Conservation (phyloP, 495 filamentous ascomycete species). For the Hyphodiscus hymeniophilus region DNA sequence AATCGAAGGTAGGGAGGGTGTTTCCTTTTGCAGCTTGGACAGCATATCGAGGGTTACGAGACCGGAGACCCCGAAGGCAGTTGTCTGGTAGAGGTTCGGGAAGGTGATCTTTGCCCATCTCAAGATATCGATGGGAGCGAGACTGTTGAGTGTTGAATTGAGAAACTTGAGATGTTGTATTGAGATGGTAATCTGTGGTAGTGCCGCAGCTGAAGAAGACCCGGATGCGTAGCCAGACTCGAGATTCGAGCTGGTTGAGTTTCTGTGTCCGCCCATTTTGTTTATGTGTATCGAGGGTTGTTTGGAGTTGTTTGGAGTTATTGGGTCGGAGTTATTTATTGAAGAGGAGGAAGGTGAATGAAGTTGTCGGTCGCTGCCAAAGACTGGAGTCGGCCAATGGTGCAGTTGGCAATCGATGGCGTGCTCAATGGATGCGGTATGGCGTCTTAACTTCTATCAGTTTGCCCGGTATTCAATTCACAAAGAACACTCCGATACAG, state of each 20-base stretch:
- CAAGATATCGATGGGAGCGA: constrained; percentile 72
- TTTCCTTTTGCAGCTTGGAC: constrained; percentile 68
- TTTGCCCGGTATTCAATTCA: too few relatives aligned
- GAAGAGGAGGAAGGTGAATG: background rate
- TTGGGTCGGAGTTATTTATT: background rate
- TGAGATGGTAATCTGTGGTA: constrained; percentile 78
- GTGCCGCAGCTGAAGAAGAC: constrained; percentile 49
- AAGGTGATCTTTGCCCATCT: constrained; percentile 87
- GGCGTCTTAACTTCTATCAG: too few relatives aligned
- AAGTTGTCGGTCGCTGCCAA: background rate
- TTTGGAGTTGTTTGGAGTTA: background rate
- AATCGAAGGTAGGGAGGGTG: constrained; percentile 51
- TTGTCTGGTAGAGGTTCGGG: constrained; percentile 89
- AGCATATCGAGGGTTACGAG: constrained; percentile 94
- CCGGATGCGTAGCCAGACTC: constrained; percentile 91
- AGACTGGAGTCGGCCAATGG: background rate
- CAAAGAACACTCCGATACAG: too few relatives aligned
- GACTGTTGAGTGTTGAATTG: constrained; percentile 77
- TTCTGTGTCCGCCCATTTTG: constrained; percentile 15
- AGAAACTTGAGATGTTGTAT: constrained; percentile 81
- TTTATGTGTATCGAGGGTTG: background rate
- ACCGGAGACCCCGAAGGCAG: constrained; percentile 92
- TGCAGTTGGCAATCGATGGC: background rate
- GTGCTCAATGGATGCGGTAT: background rate
- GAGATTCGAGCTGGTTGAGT: constrained; percentile 11